Conservation (phyloP, 495 filamentous ascomycete genomes). For the Xylona heveae region DNA sequence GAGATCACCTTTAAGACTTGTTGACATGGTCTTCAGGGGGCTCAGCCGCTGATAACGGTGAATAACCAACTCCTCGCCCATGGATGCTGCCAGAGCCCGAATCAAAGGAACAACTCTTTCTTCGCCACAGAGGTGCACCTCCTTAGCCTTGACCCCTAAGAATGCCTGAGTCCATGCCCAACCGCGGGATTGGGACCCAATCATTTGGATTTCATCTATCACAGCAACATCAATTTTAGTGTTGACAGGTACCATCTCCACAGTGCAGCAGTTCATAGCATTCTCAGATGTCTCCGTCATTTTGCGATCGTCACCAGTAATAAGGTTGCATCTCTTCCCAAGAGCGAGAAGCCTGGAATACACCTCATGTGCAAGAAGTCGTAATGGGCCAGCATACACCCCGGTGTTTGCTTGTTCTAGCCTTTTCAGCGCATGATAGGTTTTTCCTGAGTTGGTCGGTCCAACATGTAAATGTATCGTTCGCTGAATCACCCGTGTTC, state of each 20-base stretch:
- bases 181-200: conserved; percentile 54
- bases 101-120: conserved; percentile 63
- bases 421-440: conserved; percentile 80
- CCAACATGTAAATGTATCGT: conserved; percentile 87
- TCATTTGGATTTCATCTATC: conserved; percentile 98
- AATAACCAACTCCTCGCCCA: conserved; percentile 66
- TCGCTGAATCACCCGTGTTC: conserved; percentile 52
- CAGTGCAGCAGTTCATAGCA: conserved; percentile 63
- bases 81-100: conserved; percentile 48
- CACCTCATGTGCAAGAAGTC: conserved; percentile 84
- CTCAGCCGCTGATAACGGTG: conserved; percentile 69
- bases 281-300: conserved; percentile 22
- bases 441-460: conserved; percentile 97
- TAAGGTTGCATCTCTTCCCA: conserved; percentile 50
- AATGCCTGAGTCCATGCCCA: conserved; percentile 97
- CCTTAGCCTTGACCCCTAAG: conserved; percentile 62
- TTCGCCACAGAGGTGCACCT: conserved; percentile 91
- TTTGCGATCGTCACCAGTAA: conserved; percentile 81
- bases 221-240: conserved; percentile 64
- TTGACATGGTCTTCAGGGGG: conserved; percentile 39
- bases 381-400: conserved; percentile 78
- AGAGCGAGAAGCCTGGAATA: conserved; percentile 60
- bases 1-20: conserved; percentile 40
- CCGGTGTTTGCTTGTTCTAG: conserved; percentile 55
- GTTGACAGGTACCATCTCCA: conserved; percentile 81